Percentiles rank a stretch among this genome's conserved stretches.
These are phyloP conservation scores for Ziziphus jujuba DNA, from an alignment of 306 rosid genomes.

Conservation along the genomic window DNA sequence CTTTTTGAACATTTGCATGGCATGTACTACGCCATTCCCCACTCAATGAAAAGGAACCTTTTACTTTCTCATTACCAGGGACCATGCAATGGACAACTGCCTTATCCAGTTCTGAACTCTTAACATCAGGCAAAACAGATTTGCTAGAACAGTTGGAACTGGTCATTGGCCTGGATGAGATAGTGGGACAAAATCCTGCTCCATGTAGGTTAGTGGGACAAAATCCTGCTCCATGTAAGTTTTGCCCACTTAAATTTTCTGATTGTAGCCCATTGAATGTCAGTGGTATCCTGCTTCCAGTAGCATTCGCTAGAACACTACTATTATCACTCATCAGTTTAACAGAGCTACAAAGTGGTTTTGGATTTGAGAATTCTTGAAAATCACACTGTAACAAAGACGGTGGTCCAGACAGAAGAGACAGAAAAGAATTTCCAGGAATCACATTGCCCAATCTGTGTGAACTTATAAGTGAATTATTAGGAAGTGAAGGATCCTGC, in stretches of 20 bases:
- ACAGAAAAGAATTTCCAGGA: constrained; percentile 34
- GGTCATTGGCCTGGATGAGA: constrained; percentile 19
- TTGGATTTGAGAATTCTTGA: constrained; percentile 30
- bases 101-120: constrained; percentile 27
- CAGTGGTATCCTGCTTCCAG: constrained; percentile 18
- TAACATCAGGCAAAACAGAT: constrained; percentile 30
- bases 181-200: constrained; percentile 13
- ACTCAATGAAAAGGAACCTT: constrained; percentile 18
- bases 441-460: constrained; percentile 22
- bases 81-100: constrained; percentile 15
- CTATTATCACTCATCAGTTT: background rate
- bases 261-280: constrained; percentile 18
- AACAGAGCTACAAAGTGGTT: constrained; percentile 10
- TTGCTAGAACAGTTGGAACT: constrained; percentile 26
- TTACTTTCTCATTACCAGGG: constrained; percentile 27
- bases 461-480: constrained; percentile 11
- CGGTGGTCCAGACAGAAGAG: constrained; percentile 39
- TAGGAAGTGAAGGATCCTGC: constrained; percentile 28
- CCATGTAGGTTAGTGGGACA: constrained; percentile 13
- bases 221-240: constrained; percentile 19
- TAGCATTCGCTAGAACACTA: constrained; percentile 8
- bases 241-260: constrained; percentile 24
- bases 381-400: constrained; percentile 35
- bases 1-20: constrained; percentile 24
- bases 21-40: constrained; percentile 20